Conservation (phyloP, 106 monocot species). For the Hemerocallis citrina region DNA sequence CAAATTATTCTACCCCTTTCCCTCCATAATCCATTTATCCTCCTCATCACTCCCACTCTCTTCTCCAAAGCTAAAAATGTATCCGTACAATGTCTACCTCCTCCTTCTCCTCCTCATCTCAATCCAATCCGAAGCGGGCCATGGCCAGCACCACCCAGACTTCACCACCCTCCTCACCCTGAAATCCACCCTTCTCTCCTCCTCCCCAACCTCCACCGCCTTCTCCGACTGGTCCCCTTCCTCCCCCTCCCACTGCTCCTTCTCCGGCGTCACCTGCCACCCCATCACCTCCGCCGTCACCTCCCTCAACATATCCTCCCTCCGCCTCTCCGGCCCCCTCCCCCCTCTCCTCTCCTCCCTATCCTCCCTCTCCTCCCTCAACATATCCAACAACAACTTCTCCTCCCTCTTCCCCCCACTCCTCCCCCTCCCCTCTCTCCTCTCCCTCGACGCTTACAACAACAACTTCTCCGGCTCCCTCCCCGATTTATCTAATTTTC, state of each 20-base stretch:
- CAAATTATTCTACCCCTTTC: no score
- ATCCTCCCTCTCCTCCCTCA: slow-evolving; percentile 46
- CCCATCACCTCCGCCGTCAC: slow-evolving; percentile 21
- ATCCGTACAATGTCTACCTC: not conserved
- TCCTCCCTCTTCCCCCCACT: slow-evolving; percentile 39
- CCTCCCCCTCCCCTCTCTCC: slow-evolving; percentile 27
- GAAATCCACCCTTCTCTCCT: slow-evolving; percentile 44
- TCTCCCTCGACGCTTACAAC: slow-evolving; percentile 88
- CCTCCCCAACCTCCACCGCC: slow-evolving; percentile 26
- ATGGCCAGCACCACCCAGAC: slow-evolving; percentile 19
- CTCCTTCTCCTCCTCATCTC: slow-evolving; percentile 8
- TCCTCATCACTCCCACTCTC: not conserved
- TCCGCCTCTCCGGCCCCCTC: slow-evolving; percentile 32
- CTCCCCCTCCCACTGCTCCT: slow-evolving; percentile 24
- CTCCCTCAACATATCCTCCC: slow-evolving; percentile 55
- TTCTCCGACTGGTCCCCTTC: slow-evolving; percentile 36
- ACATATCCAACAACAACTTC: slow-evolving; percentile 90
- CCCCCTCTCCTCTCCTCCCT: slow-evolving; percentile 33
- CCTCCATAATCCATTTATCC: no score
- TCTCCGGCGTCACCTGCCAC: slow-evolving; percentile 39
- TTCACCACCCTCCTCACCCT: slow-evolving; percentile 30
- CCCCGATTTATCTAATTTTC: not conserved
- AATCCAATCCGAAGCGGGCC: not conserved
- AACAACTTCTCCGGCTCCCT: slow-evolving; percentile 56
- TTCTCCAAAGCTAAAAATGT: not conserved